Evolutionary conservation across 2,329 filamentous ascomycete species (phyloP).

Genomic region (Aspergillus sergii): DNA sequence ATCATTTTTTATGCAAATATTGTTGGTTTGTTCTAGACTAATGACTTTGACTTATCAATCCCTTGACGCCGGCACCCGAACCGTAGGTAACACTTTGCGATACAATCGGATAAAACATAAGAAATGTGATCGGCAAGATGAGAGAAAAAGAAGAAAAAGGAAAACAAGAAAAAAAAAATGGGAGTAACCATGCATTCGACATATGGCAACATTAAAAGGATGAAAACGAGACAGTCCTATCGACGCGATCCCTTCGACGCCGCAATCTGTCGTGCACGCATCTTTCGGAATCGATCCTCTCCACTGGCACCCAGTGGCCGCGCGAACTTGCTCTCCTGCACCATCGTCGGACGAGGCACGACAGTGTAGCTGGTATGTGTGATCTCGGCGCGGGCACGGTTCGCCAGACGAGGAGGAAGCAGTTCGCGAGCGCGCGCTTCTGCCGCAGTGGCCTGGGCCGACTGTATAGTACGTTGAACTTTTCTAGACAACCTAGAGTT

Average conservation of each 20-base stretch:
- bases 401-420: slow-evolving; percentile 55
- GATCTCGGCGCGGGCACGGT: slow-evolving; percentile 62
- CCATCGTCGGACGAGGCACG: slow-evolving; percentile 60
- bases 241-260: slow-evolving; percentile 44
- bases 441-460: slow-evolving; percentile 45
- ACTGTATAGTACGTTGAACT: slow-evolving; percentile 35
- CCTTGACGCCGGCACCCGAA: not conserved
- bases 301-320: slow-evolving; percentile 50
- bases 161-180: not conserved
- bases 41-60: not conserved
- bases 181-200: slow-evolving; percentile 7
- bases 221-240: slow-evolving; percentile 20
- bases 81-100: not conserved
- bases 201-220: not conserved
- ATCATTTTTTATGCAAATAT: not conserved
- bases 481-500: slow-evolving; percentile 30
- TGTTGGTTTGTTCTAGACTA: not conserved
- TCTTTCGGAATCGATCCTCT: slow-evolving; percentile 52
- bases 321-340: slow-evolving; percentile 48
- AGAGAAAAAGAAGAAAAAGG: not conserved
- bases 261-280: slow-evolving; percentile 51
- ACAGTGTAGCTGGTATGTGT: slow-evolving; percentile 64
- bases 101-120: not conserved
- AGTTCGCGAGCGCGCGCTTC: slow-evolving; percentile 56
- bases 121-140: not conserved